These are phyloP conservation scores for Fusarium miscanthi DNA, from an alignment of 2,329 filamentous ascomycete species.

Conservation along the genomic window DNA sequence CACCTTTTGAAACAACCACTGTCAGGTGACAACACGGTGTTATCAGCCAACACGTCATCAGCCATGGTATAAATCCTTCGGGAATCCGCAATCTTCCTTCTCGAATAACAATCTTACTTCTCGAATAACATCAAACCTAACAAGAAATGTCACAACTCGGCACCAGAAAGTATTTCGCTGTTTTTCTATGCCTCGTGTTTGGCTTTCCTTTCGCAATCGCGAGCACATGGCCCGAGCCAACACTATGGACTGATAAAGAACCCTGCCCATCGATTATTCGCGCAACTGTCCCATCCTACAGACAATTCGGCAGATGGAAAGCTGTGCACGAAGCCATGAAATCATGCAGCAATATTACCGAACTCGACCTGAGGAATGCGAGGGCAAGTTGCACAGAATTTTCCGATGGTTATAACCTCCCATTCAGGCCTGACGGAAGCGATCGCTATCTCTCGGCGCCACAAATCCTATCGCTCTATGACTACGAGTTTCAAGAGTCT, in stretches of 20 bases:
- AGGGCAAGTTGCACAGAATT: not conserved
- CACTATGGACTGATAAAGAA: not conserved
- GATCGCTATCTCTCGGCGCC: constrained; percentile 17
- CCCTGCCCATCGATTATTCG: not conserved
- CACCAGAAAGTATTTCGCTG: not conserved
- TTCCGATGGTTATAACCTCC: not conserved
- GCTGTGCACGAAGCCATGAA: constrained; percentile 11
- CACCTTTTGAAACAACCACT: not conserved
- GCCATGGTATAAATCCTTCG: not conserved
- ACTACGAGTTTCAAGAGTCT: constrained; percentile 2
- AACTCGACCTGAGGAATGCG: not conserved
- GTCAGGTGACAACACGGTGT: not conserved
- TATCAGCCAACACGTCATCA: not conserved
- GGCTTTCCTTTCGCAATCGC: not conserved
- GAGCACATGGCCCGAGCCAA: not conserved
- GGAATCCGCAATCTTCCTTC: not conserved
- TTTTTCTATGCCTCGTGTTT: not conserved
- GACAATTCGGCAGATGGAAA: not conserved
- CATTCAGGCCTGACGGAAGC: constrained; percentile 17
- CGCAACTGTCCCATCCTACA: not conserved
- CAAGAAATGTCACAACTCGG: not conserved
- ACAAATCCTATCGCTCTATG: not conserved
- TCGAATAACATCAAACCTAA: no score
- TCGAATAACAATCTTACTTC: not conserved
- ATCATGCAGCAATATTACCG: constrained; percentile 2